These are phyloP conservation scores for Phytophthora cactorum DNA, from an alignment of 352 stramenopile species.

Conservation along the genomic window DNA sequence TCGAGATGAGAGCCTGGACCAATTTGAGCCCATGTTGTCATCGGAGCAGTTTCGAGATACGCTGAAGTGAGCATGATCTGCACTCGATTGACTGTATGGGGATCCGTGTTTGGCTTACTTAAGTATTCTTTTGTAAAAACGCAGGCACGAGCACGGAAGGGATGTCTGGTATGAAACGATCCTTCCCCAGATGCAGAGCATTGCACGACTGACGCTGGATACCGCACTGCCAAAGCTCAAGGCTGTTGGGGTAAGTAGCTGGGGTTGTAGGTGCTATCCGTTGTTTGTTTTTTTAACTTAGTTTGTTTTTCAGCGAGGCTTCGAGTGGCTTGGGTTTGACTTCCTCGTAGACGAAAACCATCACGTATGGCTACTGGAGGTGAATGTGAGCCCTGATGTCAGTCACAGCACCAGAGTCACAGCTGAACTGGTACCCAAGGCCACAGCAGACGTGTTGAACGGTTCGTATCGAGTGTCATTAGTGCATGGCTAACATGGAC, in stretches of 20 bases:
- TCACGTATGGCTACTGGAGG: constrained; percentile 79
- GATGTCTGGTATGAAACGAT: constrained; percentile 62
- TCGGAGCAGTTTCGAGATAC: constrained; percentile 46
- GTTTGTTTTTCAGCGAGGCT: constrained; percentile 51
- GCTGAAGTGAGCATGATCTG: constrained; percentile 35
- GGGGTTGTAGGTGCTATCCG: not conserved
- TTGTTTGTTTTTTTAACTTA: not conserved
- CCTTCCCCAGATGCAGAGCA: constrained; percentile 67
- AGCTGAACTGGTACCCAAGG: constrained; percentile 51
- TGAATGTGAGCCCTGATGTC: constrained; percentile 90
- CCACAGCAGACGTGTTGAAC: constrained; percentile 58
- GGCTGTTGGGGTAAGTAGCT: constrained; percentile 55
- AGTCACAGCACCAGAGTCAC: constrained; percentile 79
- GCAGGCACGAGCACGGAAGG: constrained; percentile 37
- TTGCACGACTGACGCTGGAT: constrained; percentile 40
- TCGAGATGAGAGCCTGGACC: not conserved
- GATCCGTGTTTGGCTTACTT: not conserved
- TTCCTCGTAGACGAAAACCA: constrained; percentile 73
- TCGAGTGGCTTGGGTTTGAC: constrained; percentile 90
- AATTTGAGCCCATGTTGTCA: constrained; percentile 67
- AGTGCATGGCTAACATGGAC: not conserved
- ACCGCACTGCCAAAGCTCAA: constrained; percentile 53
- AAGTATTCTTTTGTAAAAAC: not conserved
- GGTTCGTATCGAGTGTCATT: not conserved
- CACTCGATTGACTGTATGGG: not conserved